Evolutionary conservation across 345 rosid species (phyloP).

Genomic region (Camelina laxa): DNA sequence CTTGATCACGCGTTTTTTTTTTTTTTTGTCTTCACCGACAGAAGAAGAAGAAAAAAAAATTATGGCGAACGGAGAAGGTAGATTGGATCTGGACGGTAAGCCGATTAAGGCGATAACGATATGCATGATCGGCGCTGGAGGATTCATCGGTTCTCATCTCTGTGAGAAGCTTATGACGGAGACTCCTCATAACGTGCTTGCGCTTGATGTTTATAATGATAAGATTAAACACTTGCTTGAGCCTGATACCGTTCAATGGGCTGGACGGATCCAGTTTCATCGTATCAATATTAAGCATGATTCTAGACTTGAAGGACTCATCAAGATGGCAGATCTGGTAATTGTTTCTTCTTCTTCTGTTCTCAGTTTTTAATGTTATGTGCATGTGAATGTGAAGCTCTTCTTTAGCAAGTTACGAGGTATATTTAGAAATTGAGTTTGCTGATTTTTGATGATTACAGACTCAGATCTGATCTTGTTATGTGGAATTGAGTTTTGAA

Average conservation of each 20-base stretch:
- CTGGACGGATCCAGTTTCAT: conserved; percentile 94
- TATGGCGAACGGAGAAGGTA: conserved; percentile 50
- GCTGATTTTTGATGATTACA: conserved; percentile 26
- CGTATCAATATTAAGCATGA: conserved; percentile 95
- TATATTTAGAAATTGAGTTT: background rate
- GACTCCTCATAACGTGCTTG: conserved; percentile 86
- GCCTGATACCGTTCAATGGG: conserved; percentile 57
- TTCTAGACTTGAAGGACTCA: conserved; percentile 92
- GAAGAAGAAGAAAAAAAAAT: background rate
- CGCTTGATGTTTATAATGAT: conserved; percentile 92
- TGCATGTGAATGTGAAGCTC: background rate
- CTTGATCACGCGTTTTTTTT: conserved; percentile 36
- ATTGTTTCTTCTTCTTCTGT: background rate
- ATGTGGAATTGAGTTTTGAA: background rate
- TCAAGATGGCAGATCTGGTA: conserved; percentile 99
- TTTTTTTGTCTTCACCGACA: conserved; percentile 22
- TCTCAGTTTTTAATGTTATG: background rate
- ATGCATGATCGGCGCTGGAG: conserved; percentile 98
- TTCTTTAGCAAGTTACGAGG: background rate
- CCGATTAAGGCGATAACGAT: conserved; percentile 83
- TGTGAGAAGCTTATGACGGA: conserved; percentile 86
- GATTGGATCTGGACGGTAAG: conserved; percentile 89
- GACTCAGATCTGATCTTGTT: conserved; percentile 41
- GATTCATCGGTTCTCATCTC: conserved; percentile 97
- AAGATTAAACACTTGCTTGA: conserved; percentile 97